Evolutionary conservation across 2,329 filamentous ascomycete species (phyloP).

Genomic region (Stylonectria norvegica): DNA sequence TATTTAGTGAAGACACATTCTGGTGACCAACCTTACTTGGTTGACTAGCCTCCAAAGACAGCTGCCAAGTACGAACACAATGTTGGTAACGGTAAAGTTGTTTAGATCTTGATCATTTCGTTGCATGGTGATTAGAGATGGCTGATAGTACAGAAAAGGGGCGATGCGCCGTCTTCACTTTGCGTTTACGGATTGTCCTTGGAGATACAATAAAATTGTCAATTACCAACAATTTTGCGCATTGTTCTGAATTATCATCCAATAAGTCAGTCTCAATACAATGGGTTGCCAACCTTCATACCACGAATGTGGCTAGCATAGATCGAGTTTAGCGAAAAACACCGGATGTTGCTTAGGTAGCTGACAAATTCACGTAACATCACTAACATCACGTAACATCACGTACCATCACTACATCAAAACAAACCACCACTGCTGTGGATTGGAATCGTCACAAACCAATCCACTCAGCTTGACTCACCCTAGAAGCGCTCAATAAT

Average conservation of each 20-base stretch:
- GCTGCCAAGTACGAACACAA: not conserved
- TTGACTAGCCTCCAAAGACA: not conserved
- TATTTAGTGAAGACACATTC: not conserved
- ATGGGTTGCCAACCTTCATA: not conserved
- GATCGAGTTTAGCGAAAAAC: not conserved
- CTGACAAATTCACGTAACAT: slow-evolving; percentile 8
- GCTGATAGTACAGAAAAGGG: not conserved
- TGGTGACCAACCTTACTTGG: too few species aligned
- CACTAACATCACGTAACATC: slow-evolving; percentile 9
- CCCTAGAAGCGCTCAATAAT: not conserved
- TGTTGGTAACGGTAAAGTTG: not conserved
- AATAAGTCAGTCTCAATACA: not conserved
- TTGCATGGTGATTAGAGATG: not conserved
- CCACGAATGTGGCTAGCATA: not conserved
- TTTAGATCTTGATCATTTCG: not conserved
- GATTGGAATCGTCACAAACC: not conserved
- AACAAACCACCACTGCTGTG: not conserved
- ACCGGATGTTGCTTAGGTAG: not conserved
- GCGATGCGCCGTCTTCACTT: not conserved
- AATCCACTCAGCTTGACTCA: not conserved
- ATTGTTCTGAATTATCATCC: not conserved
- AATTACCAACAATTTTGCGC: not conserved
- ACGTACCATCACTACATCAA: not conserved
- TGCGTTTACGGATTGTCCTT: not conserved
- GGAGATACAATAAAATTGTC: not conserved